Base-by-base conservation (phyloP, 139 green algal species). In the Chlamydomonas incerta region DNA sequence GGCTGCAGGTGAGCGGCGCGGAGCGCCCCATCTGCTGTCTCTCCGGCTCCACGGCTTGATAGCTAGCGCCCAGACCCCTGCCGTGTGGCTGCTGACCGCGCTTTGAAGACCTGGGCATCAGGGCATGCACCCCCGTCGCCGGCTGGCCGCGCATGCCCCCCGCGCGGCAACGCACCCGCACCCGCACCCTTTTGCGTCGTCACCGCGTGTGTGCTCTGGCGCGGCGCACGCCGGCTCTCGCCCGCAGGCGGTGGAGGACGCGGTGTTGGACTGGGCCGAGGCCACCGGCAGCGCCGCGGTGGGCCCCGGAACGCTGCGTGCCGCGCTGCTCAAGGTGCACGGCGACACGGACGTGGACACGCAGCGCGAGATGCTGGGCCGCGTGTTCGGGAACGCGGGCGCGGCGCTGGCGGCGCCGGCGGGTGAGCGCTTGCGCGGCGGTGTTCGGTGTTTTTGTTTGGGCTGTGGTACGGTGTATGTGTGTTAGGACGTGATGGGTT, bases 261-360 rank as follows among this genome's bases (percentile, higher is more conserved):
- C 72, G 20, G 76, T 85, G 66, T 50, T 89, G 57, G 85, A 89
- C 76, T 70, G 63, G 62, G 75, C 68, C 2, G 85, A 89, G 68
- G 67, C 73, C 52, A 71, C 62, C 55, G 68, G 75, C 50, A 41
- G 29, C 80, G 37, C 65, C 65, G 29, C 33, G 13, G 28, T 85
- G 20, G 67, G 50, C 9, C 67, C 67, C 80, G 71, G 35, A 0
- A 11, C 66, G 26, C 66, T 85, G 67, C 80, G 80, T 50, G 60
- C n/a, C 52, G 47, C 50, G n/a, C 62, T 85, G 47, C 47, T 85
- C 28, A 57, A 58, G 50, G 80, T 67, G 23, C 50, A 69, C n/a
- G 33, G 52, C 28, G 67, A 74, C 62, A 66, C 63, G 0, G 77
- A 83, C 62, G 18, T 34, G 3, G 37, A 65, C 35, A 83, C 63